phyloP scores from a whole-genome alignment of 371 early-diverging fungal genomes.

The Thermomucor indicae-seudaticae region DNA sequence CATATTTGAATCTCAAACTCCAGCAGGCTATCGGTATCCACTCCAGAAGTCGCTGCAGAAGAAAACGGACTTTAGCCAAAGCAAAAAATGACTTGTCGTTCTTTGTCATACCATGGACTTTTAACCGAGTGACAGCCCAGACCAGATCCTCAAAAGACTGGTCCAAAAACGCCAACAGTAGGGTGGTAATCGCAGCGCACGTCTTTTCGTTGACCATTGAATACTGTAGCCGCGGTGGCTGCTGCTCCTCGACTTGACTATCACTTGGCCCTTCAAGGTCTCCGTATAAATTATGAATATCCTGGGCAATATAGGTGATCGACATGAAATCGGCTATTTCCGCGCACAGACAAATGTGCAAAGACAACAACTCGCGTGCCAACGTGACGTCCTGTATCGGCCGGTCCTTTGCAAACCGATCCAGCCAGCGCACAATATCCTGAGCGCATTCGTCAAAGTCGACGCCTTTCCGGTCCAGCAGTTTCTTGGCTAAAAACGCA shows the following conservation, averaged over 20 bases:
- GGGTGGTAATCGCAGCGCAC: conserved; percentile 10
- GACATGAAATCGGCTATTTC: conserved; percentile 25
- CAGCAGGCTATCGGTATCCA: conserved; percentile 7
- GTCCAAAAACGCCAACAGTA: conserved; percentile 35
- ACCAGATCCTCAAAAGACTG: conserved; percentile 37
- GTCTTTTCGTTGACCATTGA: conserved; percentile 39
- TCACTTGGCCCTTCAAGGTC: conserved; percentile 17
- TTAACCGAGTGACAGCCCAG: conserved; percentile 39
- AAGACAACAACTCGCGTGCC: conserved; percentile 23
- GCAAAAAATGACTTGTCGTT: not conserved
- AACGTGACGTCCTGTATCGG: conserved; percentile 32
- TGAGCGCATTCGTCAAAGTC: conserved; percentile 8
- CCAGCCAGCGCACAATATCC: conserved; percentile 27
- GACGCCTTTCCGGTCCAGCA: conserved; percentile 13
- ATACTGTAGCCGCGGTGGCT: conserved; percentile 10
- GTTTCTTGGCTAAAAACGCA: conserved; percentile 16
- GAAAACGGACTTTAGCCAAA: not conserved
- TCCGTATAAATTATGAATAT: conserved; percentile 28
- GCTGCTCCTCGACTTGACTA: conserved; percentile 6
- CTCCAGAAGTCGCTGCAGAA: not conserved
- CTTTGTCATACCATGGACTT: conserved; percentile 19
- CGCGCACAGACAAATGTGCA: conserved; percentile 25
- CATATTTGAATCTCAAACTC: conserved; percentile 30
- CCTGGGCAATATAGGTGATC: conserved; percentile 24
- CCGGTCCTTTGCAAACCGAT: conserved; percentile 26